phyloP scores from a whole-genome alignment of 306 rosid genomes.

The Cucurbita argyrosperma region DNA sequence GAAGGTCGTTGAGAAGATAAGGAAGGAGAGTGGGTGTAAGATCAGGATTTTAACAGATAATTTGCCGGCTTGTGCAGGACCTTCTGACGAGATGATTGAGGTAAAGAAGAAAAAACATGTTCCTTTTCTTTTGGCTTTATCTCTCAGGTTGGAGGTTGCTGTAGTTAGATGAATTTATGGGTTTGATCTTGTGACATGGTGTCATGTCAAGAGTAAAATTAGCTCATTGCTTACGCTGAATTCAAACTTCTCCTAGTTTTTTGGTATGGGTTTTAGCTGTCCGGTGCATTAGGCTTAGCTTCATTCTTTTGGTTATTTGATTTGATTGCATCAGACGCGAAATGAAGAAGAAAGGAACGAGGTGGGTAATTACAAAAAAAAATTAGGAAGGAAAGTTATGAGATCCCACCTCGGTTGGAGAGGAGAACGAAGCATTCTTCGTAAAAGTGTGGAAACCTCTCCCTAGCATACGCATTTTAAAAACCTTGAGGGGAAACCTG shows the following conservation, averaged over 20 bases:
- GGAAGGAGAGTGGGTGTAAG: slow-evolving; percentile 60
- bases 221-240: not conserved
- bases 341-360: not conserved
- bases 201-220: not conserved
- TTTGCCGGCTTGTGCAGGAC: slow-evolving; percentile 43
- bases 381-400: not conserved
- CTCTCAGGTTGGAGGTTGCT: not conserved
- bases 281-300: not conserved
- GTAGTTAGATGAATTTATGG: not conserved
- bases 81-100: slow-evolving; percentile 75
- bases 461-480: too few species aligned
- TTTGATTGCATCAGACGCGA: too few species aligned
- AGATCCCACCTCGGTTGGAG: too few species aligned
- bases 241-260: not conserved
- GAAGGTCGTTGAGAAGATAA: slow-evolving; percentile 77
- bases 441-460: too few species aligned
- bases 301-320: not conserved
- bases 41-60: slow-evolving; percentile 58
- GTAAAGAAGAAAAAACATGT: slow-evolving; percentile 20
- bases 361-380: not conserved
- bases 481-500: too few species aligned
- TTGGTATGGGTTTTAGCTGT: not conserved
- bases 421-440: too few species aligned
- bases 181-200: not conserved
- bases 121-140: not conserved